Evolutionary conservation across 345 rosid genomes (phyloP).

Genomic region (Populus deltoides): DNA sequence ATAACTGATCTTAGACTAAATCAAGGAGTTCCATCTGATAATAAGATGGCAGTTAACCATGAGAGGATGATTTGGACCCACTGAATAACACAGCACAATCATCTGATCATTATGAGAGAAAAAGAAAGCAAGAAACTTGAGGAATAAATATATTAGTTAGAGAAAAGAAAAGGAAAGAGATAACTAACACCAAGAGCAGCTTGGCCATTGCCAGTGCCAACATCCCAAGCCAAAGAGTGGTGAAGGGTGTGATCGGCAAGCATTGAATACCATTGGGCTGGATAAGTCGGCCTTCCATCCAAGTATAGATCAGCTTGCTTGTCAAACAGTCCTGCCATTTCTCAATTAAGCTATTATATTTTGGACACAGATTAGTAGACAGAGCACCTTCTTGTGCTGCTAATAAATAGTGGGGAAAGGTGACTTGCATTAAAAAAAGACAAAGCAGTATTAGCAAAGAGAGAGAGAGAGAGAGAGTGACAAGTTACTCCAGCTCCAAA

Average conservation of each 20-base stretch:
- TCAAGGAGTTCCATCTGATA: no score
- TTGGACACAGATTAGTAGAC: no score
- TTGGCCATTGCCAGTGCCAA: slow-evolving; percentile 71
- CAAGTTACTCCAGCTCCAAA: no score
- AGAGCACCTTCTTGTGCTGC: no score
- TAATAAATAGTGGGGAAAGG: no score
- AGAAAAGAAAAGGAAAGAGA: background rate
- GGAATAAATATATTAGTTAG: background rate
- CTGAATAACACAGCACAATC: background rate
- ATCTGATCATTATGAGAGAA: background rate
- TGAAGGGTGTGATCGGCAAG: slow-evolving; percentile 43
- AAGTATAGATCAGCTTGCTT: slow-evolving; percentile 57
- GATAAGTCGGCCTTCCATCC: slow-evolving; percentile 61
- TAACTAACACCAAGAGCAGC: slow-evolving; percentile 55
- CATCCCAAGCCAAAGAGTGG: slow-evolving; percentile 64
- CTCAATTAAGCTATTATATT: no score
- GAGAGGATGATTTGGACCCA: no score
- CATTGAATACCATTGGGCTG: slow-evolving; percentile 54
- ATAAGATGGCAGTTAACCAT: no score
- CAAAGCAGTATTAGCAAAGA: no score
- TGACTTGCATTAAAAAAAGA: no score
- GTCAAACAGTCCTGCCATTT: slow-evolving; percentile 22
- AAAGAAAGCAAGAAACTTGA: background rate
- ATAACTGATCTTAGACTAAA: no score
- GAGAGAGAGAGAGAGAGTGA: no score